A percentile compares a stretch with the other conserved stretches of the same genome.
These are phyloP conservation scores for Pleurotus ostreatus DNA, from an alignment of 768 basidiomycete species.

Conservation along the genomic window DNA sequence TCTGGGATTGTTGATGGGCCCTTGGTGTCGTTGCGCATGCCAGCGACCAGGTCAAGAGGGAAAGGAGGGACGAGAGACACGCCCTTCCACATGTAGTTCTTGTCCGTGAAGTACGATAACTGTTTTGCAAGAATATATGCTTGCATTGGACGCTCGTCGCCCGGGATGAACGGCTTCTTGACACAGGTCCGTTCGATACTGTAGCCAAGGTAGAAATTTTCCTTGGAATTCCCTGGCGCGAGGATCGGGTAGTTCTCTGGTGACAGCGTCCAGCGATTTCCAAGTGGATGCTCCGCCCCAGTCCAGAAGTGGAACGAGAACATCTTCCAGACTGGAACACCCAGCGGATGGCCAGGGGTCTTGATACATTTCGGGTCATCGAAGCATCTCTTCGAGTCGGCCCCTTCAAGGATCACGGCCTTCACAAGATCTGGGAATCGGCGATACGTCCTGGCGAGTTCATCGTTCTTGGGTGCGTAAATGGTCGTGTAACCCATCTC, in stretches of 20 bases:
- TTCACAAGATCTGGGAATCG: slow-evolving; percentile 27
- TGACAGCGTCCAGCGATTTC: slow-evolving; percentile 29
- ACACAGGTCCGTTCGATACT: slow-evolving; percentile 27
- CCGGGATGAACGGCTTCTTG: slow-evolving; percentile 18
- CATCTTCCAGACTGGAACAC: slow-evolving; percentile 34
- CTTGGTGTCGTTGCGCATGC: slow-evolving; percentile 18
- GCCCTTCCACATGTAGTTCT: slow-evolving; percentile 23
- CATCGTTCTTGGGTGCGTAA: background rate
- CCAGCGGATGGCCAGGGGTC: slow-evolving; percentile 21
- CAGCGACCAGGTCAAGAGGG: slow-evolving; percentile 13
- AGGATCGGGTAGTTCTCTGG: slow-evolving; percentile 17
- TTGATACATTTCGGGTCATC: slow-evolving; percentile 20
- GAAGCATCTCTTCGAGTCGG: background rate
- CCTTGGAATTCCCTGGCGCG: background rate
- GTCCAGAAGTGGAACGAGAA: slow-evolving; percentile 27
- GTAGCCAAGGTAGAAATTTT: slow-evolving; percentile 21
- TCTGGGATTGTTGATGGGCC: slow-evolving; percentile 18
- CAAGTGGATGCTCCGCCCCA: slow-evolving; percentile 12
- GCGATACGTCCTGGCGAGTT: slow-evolving; percentile 2
- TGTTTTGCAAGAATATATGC: slow-evolving; percentile 27
- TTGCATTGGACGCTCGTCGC: slow-evolving; percentile 20
- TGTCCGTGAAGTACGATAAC: slow-evolving; percentile 20
- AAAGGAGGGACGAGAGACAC: slow-evolving; percentile 12
- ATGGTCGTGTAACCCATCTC: background rate
- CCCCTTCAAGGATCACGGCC: slow-evolving; percentile 12